Evolutionary conservation across 1,284 basidiomycete species (phyloP), one percentile per base, ranked within the genome.

Genomic region (Trichosporon sp.): DNA sequence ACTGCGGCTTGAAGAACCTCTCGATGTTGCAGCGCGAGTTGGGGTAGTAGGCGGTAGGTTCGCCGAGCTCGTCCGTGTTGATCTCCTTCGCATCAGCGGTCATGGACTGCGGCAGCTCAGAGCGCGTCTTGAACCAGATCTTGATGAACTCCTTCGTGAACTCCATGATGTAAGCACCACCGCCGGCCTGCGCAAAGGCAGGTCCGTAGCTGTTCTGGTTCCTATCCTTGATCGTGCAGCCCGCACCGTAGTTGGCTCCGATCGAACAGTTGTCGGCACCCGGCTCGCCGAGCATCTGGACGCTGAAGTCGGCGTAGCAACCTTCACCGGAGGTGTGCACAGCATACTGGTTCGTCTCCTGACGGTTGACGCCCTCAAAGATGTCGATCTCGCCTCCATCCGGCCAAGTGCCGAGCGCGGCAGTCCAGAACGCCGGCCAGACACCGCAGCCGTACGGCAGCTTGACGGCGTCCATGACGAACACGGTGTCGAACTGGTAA

Each of bases 81-180:
- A 93, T 86, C 11, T 84, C 85, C 71, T 73, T 88, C 2, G 86
- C 84, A n/a, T 73, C 87, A 77, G 85, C 85, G 1, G 87, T 86
- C 35, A 93, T 76, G 3, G 85, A 82, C 11, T 77, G 78, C 0
- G 92, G 91, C 37, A 93, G 86, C 61, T 86, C 84, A 5, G 86
- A 80, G 48, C 91, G 88, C 68, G 86, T 82, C 82, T 91, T 90
- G 85, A 91, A 92, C 92, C 92, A 93, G 67, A 93, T 87, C 8
- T 88, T 90, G 76, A 82, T 80, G 16, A 73, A 77, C 10, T 79
- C 73, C 32, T 86, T 82, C 1, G 90, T 89, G 75, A 89, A 89
- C 81, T 92, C 91, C 4, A 90, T 89, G 32, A 91, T 88, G 75
- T 87, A 92, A 16, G 91, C 86, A 14, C 92, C 91, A 37, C 92